Evolutionary conservation across 306 rosid species (phyloP).

Genomic region (Lablab purpureus): DNA sequence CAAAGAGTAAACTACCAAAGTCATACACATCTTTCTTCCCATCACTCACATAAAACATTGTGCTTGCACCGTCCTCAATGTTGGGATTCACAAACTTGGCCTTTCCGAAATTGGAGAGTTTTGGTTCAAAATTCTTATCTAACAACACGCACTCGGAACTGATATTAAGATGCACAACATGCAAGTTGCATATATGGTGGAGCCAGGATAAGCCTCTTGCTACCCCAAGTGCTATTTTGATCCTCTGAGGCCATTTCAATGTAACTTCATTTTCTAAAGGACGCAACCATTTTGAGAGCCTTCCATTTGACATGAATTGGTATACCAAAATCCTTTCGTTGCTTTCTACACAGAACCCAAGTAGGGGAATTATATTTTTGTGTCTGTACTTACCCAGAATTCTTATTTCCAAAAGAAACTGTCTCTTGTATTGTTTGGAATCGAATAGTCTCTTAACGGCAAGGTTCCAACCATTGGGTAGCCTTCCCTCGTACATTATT

Average conservation of each 20-base stretch:
- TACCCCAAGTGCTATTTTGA: slow-evolving; percentile 49
- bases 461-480: slow-evolving; percentile 33
- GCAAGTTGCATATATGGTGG: slow-evolving; percentile 34
- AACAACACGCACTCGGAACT: slow-evolving; percentile 42
- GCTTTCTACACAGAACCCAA: slow-evolving; percentile 12
- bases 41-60: background rate
- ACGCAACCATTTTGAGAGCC: slow-evolving; percentile 45
- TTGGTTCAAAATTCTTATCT: slow-evolving; percentile 27
- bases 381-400: slow-evolving; percentile 43
- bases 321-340: slow-evolving; percentile 41
- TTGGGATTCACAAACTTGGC: slow-evolving; percentile 8
- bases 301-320: slow-evolving; percentile 50
- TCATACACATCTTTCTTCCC: slow-evolving; percentile 52
- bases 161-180: background rate
- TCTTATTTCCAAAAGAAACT: slow-evolving; percentile 42
- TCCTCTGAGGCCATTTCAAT: slow-evolving; percentile 10
- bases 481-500: slow-evolving; percentile 47
- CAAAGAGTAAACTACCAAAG: slow-evolving; percentile 55
- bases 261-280: background rate
- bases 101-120: background rate
- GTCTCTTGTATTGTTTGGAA: background rate
- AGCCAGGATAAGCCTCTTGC: slow-evolving; percentile 53
- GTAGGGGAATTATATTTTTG: slow-evolving; percentile 41
- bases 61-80: background rate
- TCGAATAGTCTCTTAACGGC: slow-evolving; percentile 46